Conservation (phyloP, 495 filamentous ascomycete genomes). For the Penicillium ucsense region DNA sequence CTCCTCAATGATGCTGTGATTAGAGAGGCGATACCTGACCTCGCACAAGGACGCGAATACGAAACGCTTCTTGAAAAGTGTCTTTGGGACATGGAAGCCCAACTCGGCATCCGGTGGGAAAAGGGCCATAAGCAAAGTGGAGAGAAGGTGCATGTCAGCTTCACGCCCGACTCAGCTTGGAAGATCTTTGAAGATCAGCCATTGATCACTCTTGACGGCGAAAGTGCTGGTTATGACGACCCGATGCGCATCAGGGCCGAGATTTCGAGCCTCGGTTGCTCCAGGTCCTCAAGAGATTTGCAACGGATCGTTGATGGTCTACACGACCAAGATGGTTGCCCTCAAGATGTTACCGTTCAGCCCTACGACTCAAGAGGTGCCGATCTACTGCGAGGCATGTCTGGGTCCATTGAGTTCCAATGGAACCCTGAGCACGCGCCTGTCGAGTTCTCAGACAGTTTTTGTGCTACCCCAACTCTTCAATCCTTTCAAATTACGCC, state of each 20-base stretch:
- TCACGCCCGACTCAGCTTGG: slow-evolving; percentile 7
- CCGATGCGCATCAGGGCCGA: slow-evolving; percentile 18
- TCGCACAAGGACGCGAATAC: slow-evolving; percentile 16
- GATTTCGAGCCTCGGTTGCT: slow-evolving; percentile 22
- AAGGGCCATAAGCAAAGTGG: slow-evolving; percentile 2
- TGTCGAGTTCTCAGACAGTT: slow-evolving; percentile 16
- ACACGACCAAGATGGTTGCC: slow-evolving; percentile 24
- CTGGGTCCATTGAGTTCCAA: slow-evolving; percentile 11
- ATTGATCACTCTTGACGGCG: slow-evolving; percentile 19
- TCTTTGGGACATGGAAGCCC: slow-evolving; percentile 18
- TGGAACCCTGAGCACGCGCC: slow-evolving; percentile 25
- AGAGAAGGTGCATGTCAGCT: slow-evolving; percentile 8
- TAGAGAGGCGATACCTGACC: slow-evolving; percentile 8
- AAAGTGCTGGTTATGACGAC: slow-evolving; percentile 19
- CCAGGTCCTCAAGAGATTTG: slow-evolving; percentile 19
- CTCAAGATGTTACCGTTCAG: slow-evolving; percentile 4
- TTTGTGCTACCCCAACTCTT: background rate
- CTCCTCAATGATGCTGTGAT: slow-evolving; percentile 14
- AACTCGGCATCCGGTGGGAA: slow-evolving; percentile 23
- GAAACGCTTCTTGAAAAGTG: slow-evolving; percentile 15
- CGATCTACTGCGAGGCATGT: background rate
- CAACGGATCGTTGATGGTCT: slow-evolving; percentile 18
- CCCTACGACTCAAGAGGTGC: background rate
- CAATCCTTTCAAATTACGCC: slow-evolving; percentile 8
- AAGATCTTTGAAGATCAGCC: slow-evolving; percentile 15